These are phyloP conservation scores for Gyromitra esculenta DNA, from an alignment of 2,329 filamentous ascomycete genomes.

Conservation along the genomic window DNA sequence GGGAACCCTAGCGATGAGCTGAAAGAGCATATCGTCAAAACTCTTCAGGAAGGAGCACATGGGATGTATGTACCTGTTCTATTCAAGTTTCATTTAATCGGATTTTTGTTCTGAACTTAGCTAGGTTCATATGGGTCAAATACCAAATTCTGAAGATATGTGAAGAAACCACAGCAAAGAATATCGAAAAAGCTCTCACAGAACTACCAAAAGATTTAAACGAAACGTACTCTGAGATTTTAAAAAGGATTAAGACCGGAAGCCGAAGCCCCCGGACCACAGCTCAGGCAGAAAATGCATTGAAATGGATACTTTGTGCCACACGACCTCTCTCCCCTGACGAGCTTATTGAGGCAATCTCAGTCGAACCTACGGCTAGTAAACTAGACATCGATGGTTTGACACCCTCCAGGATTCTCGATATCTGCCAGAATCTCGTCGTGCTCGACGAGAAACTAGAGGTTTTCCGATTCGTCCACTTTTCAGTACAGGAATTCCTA, in stretches of 20 bases:
- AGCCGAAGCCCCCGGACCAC: neutral
- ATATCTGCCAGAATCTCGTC: conserved; percentile 47
- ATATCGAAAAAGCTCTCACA: neutral
- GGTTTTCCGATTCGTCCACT: conserved; percentile 41
- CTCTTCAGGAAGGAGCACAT: conserved; percentile 22
- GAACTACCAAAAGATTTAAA: conserved; percentile 3
- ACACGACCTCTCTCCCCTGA: neutral
- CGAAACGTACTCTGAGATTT: conserved; percentile 5
- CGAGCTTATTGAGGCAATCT: conserved; percentile 17
- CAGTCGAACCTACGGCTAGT: neutral
- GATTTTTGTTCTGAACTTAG: neutral
- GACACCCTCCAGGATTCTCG: neutral
- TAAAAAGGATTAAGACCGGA: neutral
- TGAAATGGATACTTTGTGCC: conserved; percentile 30
- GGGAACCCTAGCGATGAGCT: conserved; percentile 14
- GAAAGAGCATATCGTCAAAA: conserved; percentile 13
- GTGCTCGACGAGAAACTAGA: conserved; percentile 30
- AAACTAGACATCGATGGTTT: neutral
- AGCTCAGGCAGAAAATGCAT: neutral
- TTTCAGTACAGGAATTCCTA: conserved; percentile 39
- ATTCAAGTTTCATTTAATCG: neutral
- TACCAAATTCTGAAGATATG: conserved; percentile 29
- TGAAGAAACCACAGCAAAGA: neutral
- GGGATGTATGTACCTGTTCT: conserved; percentile 31
- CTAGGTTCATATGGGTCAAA: conserved; percentile 34